Conservation (phyloP, 2,329 filamentous ascomycete species). For the Penicillium rolfsii region DNA sequence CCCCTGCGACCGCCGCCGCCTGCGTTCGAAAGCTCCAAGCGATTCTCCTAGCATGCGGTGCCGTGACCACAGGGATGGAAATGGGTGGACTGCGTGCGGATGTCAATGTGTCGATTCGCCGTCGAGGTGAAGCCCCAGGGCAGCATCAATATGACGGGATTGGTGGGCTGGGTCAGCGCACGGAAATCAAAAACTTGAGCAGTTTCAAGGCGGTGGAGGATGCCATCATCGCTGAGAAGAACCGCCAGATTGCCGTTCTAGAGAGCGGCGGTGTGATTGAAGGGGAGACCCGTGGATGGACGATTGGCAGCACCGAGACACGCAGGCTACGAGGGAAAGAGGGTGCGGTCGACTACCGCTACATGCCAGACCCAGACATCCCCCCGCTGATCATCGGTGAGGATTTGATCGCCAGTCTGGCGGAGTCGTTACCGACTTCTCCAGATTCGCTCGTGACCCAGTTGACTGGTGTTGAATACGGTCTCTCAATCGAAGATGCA, state of each 20-base stretch:
- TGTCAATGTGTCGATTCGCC: slow-evolving; percentile 86
- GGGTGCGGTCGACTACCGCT: slow-evolving; percentile 95
- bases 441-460: slow-evolving; percentile 71
- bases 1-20: slow-evolving; percentile 83
- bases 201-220: slow-evolving; percentile 95
- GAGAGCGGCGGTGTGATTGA: slow-evolving; percentile 73
- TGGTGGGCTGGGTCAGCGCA: slow-evolving; percentile 75
- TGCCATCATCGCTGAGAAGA: slow-evolving; percentile 86
- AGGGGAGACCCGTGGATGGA: slow-evolving; percentile 93
- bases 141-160: slow-evolving; percentile 60
- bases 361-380: slow-evolving; percentile 97
- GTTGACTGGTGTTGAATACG: slow-evolving; percentile 63
- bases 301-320: slow-evolving; percentile 80
- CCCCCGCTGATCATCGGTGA: slow-evolving; percentile 73
- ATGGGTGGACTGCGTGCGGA: slow-evolving; percentile 87
- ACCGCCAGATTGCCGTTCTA: slow-evolving; percentile 81
- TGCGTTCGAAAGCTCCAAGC: slow-evolving; percentile 87
- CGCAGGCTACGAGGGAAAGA: slow-evolving; percentile 85
- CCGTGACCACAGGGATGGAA: slow-evolving; percentile 92
- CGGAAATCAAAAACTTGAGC: slow-evolving; percentile 96
- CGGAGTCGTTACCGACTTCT: slow-evolving; percentile 65
- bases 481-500: slow-evolving; percentile 79
- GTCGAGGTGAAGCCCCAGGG: slow-evolving; percentile 55
- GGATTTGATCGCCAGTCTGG: slow-evolving; percentile 69
- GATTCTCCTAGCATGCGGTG: slow-evolving; percentile 76